phyloP scores from a whole-genome alignment of 371 early-diverging fungal species.

The Basidiobolus meristosporus region DNA sequence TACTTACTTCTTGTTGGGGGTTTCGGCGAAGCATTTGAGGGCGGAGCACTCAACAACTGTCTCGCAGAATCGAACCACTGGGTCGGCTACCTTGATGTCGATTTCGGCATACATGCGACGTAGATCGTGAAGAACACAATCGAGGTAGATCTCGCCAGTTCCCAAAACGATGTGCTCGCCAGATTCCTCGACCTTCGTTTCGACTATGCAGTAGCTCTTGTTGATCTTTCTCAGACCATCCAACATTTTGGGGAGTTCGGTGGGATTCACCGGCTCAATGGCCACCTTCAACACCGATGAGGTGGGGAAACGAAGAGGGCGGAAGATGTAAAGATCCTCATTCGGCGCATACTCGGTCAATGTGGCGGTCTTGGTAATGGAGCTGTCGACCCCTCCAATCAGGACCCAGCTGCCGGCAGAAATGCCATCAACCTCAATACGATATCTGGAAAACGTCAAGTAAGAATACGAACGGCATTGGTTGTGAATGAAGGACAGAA shows the following conservation, averaged over 20 bases:
- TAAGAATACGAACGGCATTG: neutral
- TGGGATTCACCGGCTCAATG: constrained; percentile 89
- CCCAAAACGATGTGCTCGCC: constrained; percentile 91
- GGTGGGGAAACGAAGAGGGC: constrained; percentile 66
- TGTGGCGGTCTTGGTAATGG: constrained; percentile 88
- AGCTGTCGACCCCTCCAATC: constrained; percentile 76
- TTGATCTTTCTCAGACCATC: constrained; percentile 87
- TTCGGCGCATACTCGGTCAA: constrained; percentile 36
- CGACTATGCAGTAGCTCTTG: constrained; percentile 82
- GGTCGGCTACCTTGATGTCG: constrained; percentile 91
- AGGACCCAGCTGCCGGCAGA: constrained; percentile 82
- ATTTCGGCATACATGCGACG: constrained; percentile 86
- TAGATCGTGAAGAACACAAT: constrained; percentile 89
- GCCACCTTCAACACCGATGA: constrained; percentile 83
- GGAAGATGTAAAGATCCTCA: constrained; percentile 58
- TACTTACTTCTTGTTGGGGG: constrained; percentile 85
- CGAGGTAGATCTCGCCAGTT: constrained; percentile 89
- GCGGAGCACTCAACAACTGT: constrained; percentile 88
- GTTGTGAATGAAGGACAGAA: neutral
- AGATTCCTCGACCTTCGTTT: constrained; percentile 89
- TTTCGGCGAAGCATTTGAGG: constrained; percentile 88
- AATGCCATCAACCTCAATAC: constrained; percentile 54
- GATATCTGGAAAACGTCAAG: constrained; percentile 27
- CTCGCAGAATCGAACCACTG: constrained; percentile 89
- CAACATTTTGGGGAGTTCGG: constrained; percentile 93